Base-by-base conservation (phyloP, 2,329 filamentous ascomycete genomes). In the Neofusicoccum ribis region DNA sequence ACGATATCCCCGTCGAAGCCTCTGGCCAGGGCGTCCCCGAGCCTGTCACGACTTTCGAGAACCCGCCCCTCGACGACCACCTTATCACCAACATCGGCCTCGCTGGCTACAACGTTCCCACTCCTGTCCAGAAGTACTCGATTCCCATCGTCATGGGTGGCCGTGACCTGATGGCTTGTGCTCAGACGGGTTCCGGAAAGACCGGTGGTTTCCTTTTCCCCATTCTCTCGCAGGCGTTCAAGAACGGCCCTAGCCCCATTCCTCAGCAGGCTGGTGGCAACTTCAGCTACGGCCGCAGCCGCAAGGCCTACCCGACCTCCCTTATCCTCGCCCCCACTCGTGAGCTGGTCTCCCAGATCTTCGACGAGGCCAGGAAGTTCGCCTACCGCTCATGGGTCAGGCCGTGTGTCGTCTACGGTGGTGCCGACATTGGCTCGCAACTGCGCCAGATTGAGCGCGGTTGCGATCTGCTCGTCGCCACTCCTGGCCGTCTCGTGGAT, bases 121-220 rank as follows among this genome's bases (percentile, higher is more conserved):
- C 95, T 1, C 95, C 95, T 31, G 95, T 99, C 62, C 95, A 99
- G 83, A 99, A 99, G 82, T 98, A 99, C 85, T 98, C 95, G 3
- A 97, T 99, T 65, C 95, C 95, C 71, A 99, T 99, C 75, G 95
- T 99, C 77, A 97, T 97, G 91, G 90, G 89, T 72, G 95, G 95
- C 69, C 93, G 95, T 82, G 95, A 99, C 81, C 85, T 99, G 78
- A 99, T 99, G 95, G 95, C 95, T 80, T 99, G 95, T 85, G 95
- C 95, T 74, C 95, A 99, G 86, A 99, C 95, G 72, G 95, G 94
- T 89, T 99, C 95, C 76, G 95, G 95, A 86, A 99, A 99, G 88
- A 99, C 95, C 79, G 95, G 95, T 85, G 95, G 95, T 86, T 99
- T 99, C 88, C 85, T 99, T 69, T 99, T 99, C 86, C 95, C 95